Percentiles rank a stretch among this genome's conserved stretches.
These are phyloP conservation scores for Hamigera avellanea DNA, from an alignment of 495 filamentous ascomycete species.

Conservation along the genomic window DNA sequence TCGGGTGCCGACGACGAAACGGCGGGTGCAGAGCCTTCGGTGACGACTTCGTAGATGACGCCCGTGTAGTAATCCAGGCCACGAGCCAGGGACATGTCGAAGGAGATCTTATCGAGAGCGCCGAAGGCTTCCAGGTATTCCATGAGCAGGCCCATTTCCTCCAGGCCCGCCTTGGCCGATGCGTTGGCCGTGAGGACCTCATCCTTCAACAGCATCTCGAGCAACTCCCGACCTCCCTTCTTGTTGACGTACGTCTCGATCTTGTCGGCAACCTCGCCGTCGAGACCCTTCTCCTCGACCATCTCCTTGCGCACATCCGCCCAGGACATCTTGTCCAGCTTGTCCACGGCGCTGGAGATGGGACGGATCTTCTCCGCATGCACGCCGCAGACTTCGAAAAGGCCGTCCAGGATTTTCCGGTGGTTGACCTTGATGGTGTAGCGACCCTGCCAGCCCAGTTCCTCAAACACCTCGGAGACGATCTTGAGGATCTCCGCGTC, in stretches of 20 bases:
- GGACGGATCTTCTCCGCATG: conserved; percentile 73
- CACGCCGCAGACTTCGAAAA: conserved; percentile 86
- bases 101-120: conserved; percentile 58
- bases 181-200: conserved; percentile 53
- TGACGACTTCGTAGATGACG: conserved; percentile 85
- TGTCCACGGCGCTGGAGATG: conserved; percentile 88
- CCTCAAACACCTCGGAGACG: conserved; percentile 74
- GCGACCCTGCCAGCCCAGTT: conserved; percentile 56
- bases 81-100: conserved; percentile 74
- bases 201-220: conserved; percentile 52
- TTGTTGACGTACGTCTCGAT: conserved; percentile 71
- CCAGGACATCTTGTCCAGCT: conserved; percentile 90
- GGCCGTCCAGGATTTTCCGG: conserved; percentile 84
- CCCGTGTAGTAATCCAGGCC: conserved; percentile 93
- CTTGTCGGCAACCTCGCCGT: conserved; percentile 60
- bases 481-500: conserved; percentile 89
- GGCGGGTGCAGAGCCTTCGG: conserved; percentile 68
- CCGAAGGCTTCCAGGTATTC: conserved; percentile 69
- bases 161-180: conserved; percentile 63
- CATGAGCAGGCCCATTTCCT: conserved; percentile 73
- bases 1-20: conserved; percentile 29
- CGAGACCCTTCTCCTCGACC: conserved; percentile 83
- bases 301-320: conserved; percentile 84
- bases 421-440: conserved; percentile 93
- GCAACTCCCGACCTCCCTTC: conserved; percentile 57